These are phyloP conservation scores for Rehmannia glutinosa DNA, from an alignment of 257 asterid genomes.

Conservation along the genomic window DNA sequence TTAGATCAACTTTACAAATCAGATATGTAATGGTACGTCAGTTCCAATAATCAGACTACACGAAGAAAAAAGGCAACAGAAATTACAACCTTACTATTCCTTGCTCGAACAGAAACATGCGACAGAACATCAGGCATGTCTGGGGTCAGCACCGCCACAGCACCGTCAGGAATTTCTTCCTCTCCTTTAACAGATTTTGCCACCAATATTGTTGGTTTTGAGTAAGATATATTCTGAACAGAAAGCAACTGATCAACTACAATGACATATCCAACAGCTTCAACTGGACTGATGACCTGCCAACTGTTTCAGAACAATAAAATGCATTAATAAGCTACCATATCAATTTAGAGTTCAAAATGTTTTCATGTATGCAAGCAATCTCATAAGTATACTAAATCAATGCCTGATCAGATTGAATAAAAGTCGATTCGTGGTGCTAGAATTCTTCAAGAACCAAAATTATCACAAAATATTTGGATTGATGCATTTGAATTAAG, in stretches of 20 bases:
- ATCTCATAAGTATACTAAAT: not conserved
- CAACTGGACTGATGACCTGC: conserved; percentile 99
- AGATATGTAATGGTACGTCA: no score
- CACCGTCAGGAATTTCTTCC: conserved; percentile 99
- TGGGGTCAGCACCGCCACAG: conserved; percentile 90
- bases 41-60: conserved; percentile 2
- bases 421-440: conserved; percentile 6
- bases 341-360: no score
- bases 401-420: not conserved
- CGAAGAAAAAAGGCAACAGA: conserved; percentile 6
- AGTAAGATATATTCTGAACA: conserved; percentile 73
- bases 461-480: not conserved
- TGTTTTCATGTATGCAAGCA: not conserved
- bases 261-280: conserved; percentile 88
- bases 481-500: conserved; percentile 10
- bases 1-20: no score
- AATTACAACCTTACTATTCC: conserved; percentile 85
- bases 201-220: conserved; percentile 82
- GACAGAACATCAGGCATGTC: conserved; percentile 99
- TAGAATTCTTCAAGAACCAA: not conserved
- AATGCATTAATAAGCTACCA: no score
- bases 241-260: conserved; percentile 89
- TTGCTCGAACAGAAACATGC: conserved; percentile 98
- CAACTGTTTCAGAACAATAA: conserved; percentile 79
- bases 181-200: conserved; percentile 94